Base-by-base conservation (phyloP, 768 basidiomycete genomes). In the Leccinum rimulosum region DNA sequence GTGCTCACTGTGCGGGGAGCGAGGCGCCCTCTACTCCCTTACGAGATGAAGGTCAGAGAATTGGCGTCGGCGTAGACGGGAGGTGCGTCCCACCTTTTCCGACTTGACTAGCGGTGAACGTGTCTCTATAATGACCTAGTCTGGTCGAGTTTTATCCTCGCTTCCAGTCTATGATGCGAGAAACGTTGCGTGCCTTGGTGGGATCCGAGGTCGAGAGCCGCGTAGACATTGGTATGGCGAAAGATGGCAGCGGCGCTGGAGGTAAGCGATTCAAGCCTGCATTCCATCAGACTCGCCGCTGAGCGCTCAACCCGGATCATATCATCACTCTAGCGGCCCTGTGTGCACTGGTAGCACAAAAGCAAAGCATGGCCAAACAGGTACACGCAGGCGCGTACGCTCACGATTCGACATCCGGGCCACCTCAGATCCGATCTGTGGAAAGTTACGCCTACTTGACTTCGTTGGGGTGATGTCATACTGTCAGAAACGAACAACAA, bases 241-340 rank as follows among this genome's bases (percentile, higher is more conserved):
- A 97, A 74, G 97, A 99, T 66, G 97, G 97, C 12, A 95, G 93
- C 68, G 97, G 96, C 38, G 94, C 95, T 45, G 97, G 97, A 69
- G 96, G 95, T 97, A 73, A 76, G 89, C 38, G 17, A 40, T 55
- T 30, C 9, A 28, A 10, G 10, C 43, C 19, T 15, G 12, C 17
- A 31, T 5, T 11, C 52, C 45, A 25, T 50, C 38, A 53, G 50
- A 40, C 22, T 5, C 19, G 6, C 3, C 40, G 49, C 48, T 19
- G 12, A 28, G 58, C 15, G 43, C 27, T 28, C 25, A 49, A 17
- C 50, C 49, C 61, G 43, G 40, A 43, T 43, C 40, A 59, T 50
- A 50, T 64, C 54, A 12, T 53, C 19, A 50, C 28, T 45, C 19
- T 45, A 95, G 94, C 94, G 70, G 94, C 94, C 45, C 79, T 97